Evolutionary conservation across 176 grass and related monocot genomes (phyloP).

Genomic region (Oryza meyeriana): DNA sequence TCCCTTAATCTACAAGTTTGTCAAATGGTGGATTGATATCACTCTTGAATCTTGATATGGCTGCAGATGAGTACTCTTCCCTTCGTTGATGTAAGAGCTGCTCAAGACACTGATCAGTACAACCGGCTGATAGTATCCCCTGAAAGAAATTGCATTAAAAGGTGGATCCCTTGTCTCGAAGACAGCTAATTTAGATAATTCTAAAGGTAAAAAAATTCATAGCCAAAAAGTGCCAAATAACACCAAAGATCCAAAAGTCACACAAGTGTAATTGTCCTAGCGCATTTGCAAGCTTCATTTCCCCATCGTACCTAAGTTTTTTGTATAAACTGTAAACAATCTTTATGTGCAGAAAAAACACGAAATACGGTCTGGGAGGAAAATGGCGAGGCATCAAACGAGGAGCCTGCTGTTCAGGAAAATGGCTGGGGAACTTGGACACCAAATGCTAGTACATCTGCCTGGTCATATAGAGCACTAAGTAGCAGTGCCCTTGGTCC

Average conservation of each 20-base stretch:
- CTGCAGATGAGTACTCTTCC: constrained; percentile 83
- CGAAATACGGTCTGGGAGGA: constrained; percentile 41
- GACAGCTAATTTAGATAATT: constrained; percentile 10
- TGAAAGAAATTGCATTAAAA: constrained; percentile 23
- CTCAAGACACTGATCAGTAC: constrained; percentile 39
- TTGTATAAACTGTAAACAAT: not conserved
- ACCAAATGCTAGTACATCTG: constrained; percentile 50
- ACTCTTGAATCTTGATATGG: constrained; percentile 6
- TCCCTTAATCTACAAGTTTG: not conserved
- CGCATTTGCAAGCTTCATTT: constrained; percentile 13
- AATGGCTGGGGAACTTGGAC: constrained; percentile 63
- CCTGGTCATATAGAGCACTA: constrained; percentile 72
- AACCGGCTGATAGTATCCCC: constrained; percentile 14
- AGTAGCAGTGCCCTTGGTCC: constrained; percentile 82
- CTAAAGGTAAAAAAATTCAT: constrained; percentile 24
- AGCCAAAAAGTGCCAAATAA: constrained; percentile 24
- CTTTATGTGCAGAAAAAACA: constrained; percentile 28
- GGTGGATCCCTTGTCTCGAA: not conserved
- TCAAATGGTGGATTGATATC: not conserved
- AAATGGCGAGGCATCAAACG: constrained; percentile 19
- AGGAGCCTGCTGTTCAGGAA: constrained; percentile 42
- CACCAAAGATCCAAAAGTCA: not conserved
- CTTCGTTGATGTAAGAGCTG: constrained; percentile 78
- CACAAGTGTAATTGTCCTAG: constrained; percentile 35
- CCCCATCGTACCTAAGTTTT: not conserved